Percentiles rank a stretch among this genome's conserved stretches.
phyloP scores from a whole-genome alignment of 805 yeast species.

The Nematodospora valgi region DNA sequence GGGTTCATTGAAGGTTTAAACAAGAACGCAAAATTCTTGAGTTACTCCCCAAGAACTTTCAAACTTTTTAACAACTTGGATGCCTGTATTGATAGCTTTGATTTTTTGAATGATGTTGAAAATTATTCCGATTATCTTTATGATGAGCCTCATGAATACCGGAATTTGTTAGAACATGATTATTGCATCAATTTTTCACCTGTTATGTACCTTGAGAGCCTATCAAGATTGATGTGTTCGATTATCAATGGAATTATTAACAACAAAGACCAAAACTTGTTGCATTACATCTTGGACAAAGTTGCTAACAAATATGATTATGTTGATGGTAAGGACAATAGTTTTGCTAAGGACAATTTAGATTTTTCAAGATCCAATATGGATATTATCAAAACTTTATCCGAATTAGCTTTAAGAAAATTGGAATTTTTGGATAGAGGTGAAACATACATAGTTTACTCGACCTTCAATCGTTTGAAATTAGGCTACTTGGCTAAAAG shows the following conservation, averaged over 20 bases:
- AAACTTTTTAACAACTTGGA: constrained; percentile 32
- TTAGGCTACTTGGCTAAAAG: constrained; percentile 55
- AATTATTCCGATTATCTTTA: constrained; percentile 20
- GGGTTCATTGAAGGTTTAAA: constrained; percentile 34
- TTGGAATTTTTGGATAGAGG: constrained; percentile 54
- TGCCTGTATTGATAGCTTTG: constrained; percentile 34
- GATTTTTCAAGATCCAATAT: constrained; percentile 22
- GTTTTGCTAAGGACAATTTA: constrained; percentile 9
- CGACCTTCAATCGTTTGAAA: constrained; percentile 44
- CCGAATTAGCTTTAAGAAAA: constrained; percentile 35
- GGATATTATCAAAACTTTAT: constrained; percentile 24
- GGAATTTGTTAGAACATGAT: constrained; percentile 21
- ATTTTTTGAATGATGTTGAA: constrained; percentile 36
- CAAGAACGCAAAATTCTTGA: constrained; percentile 24
- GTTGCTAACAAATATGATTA: constrained; percentile 19
- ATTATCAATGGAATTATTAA: constrained; percentile 29
- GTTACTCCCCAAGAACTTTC: constrained; percentile 20
- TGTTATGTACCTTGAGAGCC: constrained; percentile 30
- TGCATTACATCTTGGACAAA: constrained; percentile 26
- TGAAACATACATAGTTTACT: constrained; percentile 51
- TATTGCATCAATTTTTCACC: constrained; percentile 31
- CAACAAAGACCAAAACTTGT: constrained; percentile 20
- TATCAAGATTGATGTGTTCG: constrained; percentile 33
- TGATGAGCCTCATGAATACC: constrained; percentile 13
- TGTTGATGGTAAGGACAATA: constrained; percentile 6